A percentile compares a stretch with the other conserved stretches of the same genome.
phyloP scores from a whole-genome alignment of 225 moss, liverwort and hornwort genomes.

The Sphagnum tenellum region DNA sequence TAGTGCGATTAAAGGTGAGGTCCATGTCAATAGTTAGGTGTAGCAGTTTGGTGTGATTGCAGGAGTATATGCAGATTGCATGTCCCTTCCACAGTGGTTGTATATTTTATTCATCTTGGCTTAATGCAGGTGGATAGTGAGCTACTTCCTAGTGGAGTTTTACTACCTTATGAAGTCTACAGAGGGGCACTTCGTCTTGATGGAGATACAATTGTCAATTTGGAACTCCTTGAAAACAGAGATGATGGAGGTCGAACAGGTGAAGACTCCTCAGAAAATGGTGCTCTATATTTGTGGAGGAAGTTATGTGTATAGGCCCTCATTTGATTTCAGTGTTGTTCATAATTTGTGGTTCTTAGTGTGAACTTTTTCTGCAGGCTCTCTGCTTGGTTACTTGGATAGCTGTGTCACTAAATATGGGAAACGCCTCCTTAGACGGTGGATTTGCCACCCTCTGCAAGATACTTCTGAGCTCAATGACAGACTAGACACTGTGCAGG shows the following conservation, averaged over 20 bases:
- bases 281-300: too few species aligned
- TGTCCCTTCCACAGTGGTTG: too few species aligned
- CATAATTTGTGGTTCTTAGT: too few species aligned
- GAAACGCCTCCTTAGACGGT: slow-evolving; percentile 72
- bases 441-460: slow-evolving; percentile 94
- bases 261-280: slow-evolving; percentile 1
- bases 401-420: slow-evolving; percentile 67
- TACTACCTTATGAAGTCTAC: slow-evolving; percentile 79
- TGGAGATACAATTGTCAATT: slow-evolving; percentile 77
- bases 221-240: slow-evolving; percentile 87
- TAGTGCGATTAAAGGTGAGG: slow-evolving; percentile 70
- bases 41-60: too few species aligned
- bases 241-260: slow-evolving; percentile 72
- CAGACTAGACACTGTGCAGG: slow-evolving; percentile 73
- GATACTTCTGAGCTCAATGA: slow-evolving; percentile 48
- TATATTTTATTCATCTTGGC: too few species aligned
- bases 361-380: slow-evolving; percentile 31
- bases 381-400: slow-evolving; percentile 68
- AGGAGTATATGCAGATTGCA: too few species aligned
- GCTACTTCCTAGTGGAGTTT: slow-evolving; percentile 70
- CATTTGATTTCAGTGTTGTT: too few species aligned
- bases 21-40: too few species aligned
- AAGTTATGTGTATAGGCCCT: too few species aligned
- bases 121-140: slow-evolving; percentile 56
- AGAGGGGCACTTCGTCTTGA: slow-evolving; percentile 81